Evolutionary conservation across 2,329 filamentous ascomycete genomes (phyloP), one percentile per base, ranked within the genome.

Genomic region (Escovopsis sp.): DNA sequence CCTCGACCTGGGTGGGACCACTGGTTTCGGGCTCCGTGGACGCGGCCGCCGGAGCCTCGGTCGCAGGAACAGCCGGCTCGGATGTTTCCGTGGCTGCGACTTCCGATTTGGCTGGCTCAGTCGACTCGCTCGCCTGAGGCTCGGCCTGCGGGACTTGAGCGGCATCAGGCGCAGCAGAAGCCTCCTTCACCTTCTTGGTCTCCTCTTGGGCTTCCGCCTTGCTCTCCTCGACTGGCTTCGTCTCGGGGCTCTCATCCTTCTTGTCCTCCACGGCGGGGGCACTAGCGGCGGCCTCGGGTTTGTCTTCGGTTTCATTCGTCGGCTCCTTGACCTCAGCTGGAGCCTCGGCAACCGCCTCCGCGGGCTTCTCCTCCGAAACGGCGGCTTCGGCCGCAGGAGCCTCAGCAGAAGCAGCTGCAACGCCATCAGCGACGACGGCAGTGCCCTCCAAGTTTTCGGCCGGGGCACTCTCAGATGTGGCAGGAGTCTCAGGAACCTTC

Each of bases 141-240:
- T 37, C 35, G 12, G 12, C 19, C 34, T 36, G n/a, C 11, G n/a
- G n/a, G 12, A 38, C 26, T 12, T 38, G 15, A 38, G 18, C 15
- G 12, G 36, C 18, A 23, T n/a, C 36, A 11, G 37, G 26, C 28
- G 37, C 19, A 39, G 23, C n/a, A 1, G 26, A 10, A 12, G 15
- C 33, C 19, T 43, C 38, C n/a, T n/a, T n/a, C 33, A 40, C 38
- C 19, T 30, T 19, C 37, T 45, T 38, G 23, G 45, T 23, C 36
- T 47, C 48, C 7, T 41, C 43, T 38, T 49, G 45, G 26, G 45
- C 47, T 28, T 46, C 46, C 26, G 46, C 69, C 11, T 67, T 70
- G 58, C 75, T 76, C 73, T 89, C 89, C 49, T 75, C 70, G 39
- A 87, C 66, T 8, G 93, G 68, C 63, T 94, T 82, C 26, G 74